Evolutionary conservation across 192 early-diverging fungal species (phyloP), one percentile per base, ranked within the genome.

Genomic region (Coemansia sp.): DNA sequence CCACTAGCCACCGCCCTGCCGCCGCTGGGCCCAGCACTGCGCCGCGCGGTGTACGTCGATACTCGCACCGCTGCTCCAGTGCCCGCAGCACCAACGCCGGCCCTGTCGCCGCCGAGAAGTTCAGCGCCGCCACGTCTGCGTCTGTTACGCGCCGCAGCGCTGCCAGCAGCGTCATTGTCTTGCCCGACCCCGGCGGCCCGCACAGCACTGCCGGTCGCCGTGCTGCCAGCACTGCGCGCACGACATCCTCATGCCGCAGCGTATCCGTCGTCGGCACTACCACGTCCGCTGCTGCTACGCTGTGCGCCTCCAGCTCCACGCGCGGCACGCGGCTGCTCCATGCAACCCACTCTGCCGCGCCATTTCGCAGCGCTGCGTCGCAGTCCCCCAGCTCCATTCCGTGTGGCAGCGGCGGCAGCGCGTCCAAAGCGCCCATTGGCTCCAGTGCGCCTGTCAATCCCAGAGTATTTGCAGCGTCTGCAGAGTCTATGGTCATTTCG

Each of bases 211-310:
- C 69, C 8, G 98, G 96, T 64, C 90, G 92, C 72, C 93, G 96
- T 69, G 96, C 97, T 0, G 93, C 89, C 50, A 99, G 82, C 93
- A 93, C 97, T 5, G 94, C 93, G 70, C 93, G 92, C 21, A 99
- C 78, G 9, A 98, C 88, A 61, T 92, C 92, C 82, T 99, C 98
- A 69, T 98, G 96, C 14, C 97, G 89, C 30, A 99, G 84, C 52
- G 98, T 99, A 66, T 99, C 98, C 0, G 97, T 84, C 2, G 98
- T 99, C 19, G 98, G 97, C 55, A 99, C 93, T 49, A 99, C 93
- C 41, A 98, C 87, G 75, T 96, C 93, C 6, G 94, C 88, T 55
- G 92, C 86, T 0, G 93, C 74, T 1, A 99, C 94, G 54, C 86
- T 89, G 67, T 93, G 94, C 22, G 93, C 89, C 78, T 98, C 95